These are phyloP conservation scores for Cyclotella cryptica DNA, from an alignment of 108 stramenopile genomes.

Conservation along the genomic window DNA sequence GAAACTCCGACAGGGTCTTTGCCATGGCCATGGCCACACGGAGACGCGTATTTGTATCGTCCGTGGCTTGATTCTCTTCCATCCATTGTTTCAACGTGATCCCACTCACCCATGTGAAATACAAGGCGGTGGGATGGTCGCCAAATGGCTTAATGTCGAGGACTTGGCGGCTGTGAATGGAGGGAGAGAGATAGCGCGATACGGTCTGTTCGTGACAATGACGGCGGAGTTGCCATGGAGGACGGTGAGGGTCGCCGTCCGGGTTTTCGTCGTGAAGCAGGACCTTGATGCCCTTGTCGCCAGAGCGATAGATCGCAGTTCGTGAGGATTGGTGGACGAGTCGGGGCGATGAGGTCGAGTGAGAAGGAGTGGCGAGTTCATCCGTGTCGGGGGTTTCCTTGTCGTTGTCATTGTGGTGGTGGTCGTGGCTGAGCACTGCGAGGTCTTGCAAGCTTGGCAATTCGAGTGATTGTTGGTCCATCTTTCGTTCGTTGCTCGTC, in stretches of 20 bases:
- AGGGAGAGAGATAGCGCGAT: neutral
- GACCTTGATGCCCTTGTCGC: slow-evolving; percentile 13
- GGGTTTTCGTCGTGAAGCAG: neutral
- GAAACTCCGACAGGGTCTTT: slow-evolving; percentile 22
- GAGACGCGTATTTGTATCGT: slow-evolving; percentile 15
- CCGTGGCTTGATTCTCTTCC: neutral
- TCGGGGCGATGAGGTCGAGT: too few species aligned
- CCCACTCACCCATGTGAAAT: slow-evolving; percentile 38
- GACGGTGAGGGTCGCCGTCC: neutral
- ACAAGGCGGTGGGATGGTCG: slow-evolving; percentile 10
- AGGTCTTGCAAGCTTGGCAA: too few species aligned
- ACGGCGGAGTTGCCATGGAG: neutral
- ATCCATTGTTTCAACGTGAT: slow-evolving; percentile 27
- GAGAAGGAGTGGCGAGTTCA: too few species aligned
- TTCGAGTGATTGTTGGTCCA: too few species aligned
- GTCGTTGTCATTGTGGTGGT: too few species aligned
- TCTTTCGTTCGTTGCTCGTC: too few species aligned
- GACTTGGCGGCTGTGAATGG: slow-evolving; percentile 8
- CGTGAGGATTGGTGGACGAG: slow-evolving; percentile 3
- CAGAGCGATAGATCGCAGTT: slow-evolving; percentile 8
- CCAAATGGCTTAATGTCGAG: slow-evolving; percentile 5
- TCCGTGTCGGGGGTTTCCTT: too few species aligned
- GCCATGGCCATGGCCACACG: slow-evolving; percentile 24
- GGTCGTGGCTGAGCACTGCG: too few species aligned
- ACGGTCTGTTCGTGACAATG: slow-evolving; percentile 16